Evolutionary conservation across 768 basidiomycete genomes (phyloP).

Genomic region (Leccinum obscurum): DNA sequence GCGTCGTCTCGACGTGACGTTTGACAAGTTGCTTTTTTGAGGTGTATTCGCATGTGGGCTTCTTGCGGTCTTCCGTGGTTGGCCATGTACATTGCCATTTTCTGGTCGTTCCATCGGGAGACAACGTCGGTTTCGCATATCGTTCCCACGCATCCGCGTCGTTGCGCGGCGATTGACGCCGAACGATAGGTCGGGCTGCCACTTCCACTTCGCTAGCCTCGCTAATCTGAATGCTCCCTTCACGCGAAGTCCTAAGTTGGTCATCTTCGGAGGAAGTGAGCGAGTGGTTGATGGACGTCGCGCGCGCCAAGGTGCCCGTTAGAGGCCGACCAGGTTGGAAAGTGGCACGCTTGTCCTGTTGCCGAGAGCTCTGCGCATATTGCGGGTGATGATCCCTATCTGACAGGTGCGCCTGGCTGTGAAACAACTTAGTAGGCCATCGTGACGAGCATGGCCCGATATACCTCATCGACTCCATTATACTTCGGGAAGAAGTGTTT

Average conservation of each 20-base stretch:
- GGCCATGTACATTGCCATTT: slow-evolving; percentile 46
- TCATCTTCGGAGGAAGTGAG: slow-evolving; percentile 32
- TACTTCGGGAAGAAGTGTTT: slow-evolving; percentile 16
- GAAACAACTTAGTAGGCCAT: slow-evolving; percentile 11
- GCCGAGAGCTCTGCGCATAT: slow-evolving; percentile 11
- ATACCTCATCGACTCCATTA: slow-evolving; percentile 32
- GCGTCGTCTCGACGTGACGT: slow-evolving; percentile 64
- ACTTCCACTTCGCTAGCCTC: slow-evolving; percentile 32
- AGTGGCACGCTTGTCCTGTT: slow-evolving; percentile 13
- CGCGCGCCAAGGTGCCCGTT: slow-evolving; percentile 11
- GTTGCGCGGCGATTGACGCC: slow-evolving; percentile 28
- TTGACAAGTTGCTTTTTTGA: slow-evolving; percentile 68
- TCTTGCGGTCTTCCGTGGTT: slow-evolving; percentile 34
- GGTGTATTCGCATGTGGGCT: slow-evolving; percentile 40
- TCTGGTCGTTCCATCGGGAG: slow-evolving; percentile 34
- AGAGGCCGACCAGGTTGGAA: slow-evolving; percentile 11
- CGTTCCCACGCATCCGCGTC: slow-evolving; percentile 35
- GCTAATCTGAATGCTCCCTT: slow-evolving; percentile 32
- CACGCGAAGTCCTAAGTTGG: slow-evolving; percentile 29
- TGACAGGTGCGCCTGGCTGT: slow-evolving; percentile 24
- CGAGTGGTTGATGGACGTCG: slow-evolving; percentile 19
- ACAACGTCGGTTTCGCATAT: slow-evolving; percentile 35
- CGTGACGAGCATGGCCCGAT: slow-evolving; percentile 1
- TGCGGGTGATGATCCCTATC: slow-evolving; percentile 18
- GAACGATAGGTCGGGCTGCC: slow-evolving; percentile 16